Percentiles rank a stretch among this genome's conserved stretches.
Evolutionary conservation across 148 eudicot species (phyloP).

Genomic region (Gaultheria prostrata): DNA sequence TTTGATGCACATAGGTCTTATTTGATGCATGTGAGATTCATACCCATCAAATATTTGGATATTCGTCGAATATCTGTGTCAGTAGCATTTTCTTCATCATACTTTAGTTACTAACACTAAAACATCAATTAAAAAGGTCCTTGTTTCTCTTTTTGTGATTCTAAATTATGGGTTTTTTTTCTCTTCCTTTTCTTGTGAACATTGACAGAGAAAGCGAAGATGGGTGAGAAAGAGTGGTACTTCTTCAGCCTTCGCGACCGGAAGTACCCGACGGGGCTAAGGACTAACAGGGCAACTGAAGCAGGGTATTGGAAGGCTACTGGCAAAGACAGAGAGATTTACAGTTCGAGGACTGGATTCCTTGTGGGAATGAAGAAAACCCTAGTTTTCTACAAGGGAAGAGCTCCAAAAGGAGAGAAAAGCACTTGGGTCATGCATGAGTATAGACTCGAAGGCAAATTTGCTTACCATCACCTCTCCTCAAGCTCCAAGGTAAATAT

Average conservation of each 20-base stretch:
- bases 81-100: no score
- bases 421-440: constrained; percentile 99
- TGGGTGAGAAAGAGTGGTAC: constrained; percentile 99
- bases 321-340: constrained; percentile 89
- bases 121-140: no score
- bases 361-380: constrained; percentile 99
- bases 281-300: constrained; percentile 86
- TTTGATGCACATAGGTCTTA: no score
- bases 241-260: constrained; percentile 85
- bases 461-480: constrained; percentile 82
- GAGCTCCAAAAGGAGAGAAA: constrained; percentile 94
- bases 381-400: constrained; percentile 82
- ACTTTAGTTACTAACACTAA: no score
- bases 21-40: no score
- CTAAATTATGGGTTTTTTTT: no score
- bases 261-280: constrained; percentile 86
- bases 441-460: constrained; percentile 88
- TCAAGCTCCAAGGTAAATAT: constrained; percentile 68
- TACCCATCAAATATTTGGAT: no score
- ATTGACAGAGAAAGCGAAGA: constrained; percentile 65
- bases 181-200: no score
- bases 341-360: constrained; percentile 64
- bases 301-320: constrained; percentile 99
- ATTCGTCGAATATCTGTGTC: no score
- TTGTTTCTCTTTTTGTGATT: no score